Conservation (phyloP, 371 early-diverging fungal genomes). For the Lichtheimia hyalospora region DNA sequence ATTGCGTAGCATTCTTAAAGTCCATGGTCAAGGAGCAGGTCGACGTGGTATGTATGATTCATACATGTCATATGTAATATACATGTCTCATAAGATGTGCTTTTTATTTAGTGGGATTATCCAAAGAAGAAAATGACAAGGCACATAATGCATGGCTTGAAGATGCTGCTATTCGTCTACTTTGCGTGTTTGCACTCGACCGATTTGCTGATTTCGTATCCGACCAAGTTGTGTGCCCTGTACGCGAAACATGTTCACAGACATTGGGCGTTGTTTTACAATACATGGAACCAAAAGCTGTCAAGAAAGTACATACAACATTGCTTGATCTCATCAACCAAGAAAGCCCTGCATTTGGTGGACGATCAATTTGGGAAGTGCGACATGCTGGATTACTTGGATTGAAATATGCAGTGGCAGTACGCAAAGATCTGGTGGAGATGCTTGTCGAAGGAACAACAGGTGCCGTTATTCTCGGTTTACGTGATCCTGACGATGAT, state of each 20-base stretch:
- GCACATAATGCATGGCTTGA: slow-evolving; percentile 82
- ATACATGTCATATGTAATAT: not conserved
- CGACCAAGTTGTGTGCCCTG: slow-evolving; percentile 94
- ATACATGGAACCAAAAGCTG: slow-evolving; percentile 59
- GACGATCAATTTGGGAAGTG: slow-evolving; percentile 84
- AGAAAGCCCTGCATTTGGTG: slow-evolving; percentile 43
- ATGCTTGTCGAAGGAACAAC: slow-evolving; percentile 65
- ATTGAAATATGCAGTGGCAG: slow-evolving; percentile 93
- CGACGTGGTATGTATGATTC: slow-evolving; percentile 43
- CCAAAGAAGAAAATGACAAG: slow-evolving; percentile 58
- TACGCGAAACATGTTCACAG: slow-evolving; percentile 95
- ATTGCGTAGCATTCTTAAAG: slow-evolving; percentile 84
- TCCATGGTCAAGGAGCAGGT: slow-evolving; percentile 87
- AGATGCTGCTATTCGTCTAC: slow-evolving; percentile 83
- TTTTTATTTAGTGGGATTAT: slow-evolving; percentile 35
- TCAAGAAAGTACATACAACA: slow-evolving; percentile 54
- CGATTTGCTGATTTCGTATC: slow-evolving; percentile 96
- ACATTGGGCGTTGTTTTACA: slow-evolving; percentile 85
- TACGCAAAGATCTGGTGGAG: slow-evolving; percentile 82
- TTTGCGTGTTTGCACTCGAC: slow-evolving; percentile 93
- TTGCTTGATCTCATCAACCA: slow-evolving; percentile 65
- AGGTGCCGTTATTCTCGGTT: slow-evolving; percentile 54
- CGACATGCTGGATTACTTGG: slow-evolving; percentile 94
- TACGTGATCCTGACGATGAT: slow-evolving; percentile 89
- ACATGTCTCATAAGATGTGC: too few relatives aligned